Conservation (phyloP, 768 basidiomycete genomes). For the Daedaleopsis nitida region DNA sequence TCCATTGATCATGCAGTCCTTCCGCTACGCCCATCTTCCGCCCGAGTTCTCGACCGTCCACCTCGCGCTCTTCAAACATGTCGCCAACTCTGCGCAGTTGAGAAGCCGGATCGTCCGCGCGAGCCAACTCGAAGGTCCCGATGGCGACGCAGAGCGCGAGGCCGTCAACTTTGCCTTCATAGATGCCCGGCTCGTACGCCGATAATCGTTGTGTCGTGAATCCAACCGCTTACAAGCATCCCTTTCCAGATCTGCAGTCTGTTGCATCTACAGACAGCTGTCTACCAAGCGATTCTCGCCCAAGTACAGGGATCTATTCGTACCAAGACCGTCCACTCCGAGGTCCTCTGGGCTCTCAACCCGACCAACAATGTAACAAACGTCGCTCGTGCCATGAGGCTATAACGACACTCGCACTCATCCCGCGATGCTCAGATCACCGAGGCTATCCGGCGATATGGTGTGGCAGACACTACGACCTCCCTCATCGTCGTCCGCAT, state of each 20-base stretch:
- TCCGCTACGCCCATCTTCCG: slow-evolving; percentile 56
- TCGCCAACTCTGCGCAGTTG: slow-evolving; percentile 63
- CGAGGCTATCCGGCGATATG: slow-evolving; percentile 85
- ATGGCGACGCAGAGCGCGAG: slow-evolving; percentile 69
- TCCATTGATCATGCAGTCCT: slow-evolving; percentile 54
- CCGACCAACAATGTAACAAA: slow-evolving; percentile 79
- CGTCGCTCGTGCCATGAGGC: not conserved
- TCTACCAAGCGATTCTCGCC: slow-evolving; percentile 80
- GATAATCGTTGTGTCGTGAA: slow-evolving; percentile 3
- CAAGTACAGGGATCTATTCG: slow-evolving; percentile 58
- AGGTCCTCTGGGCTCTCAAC: slow-evolving; percentile 85
- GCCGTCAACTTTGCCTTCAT: slow-evolving; percentile 92
- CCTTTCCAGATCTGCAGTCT: slow-evolving; percentile 73
- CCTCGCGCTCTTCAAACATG: slow-evolving; percentile 65
- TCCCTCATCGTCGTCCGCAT: slow-evolving; percentile 77
- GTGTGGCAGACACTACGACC: slow-evolving; percentile 66
- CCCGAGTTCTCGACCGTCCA: slow-evolving; percentile 45
- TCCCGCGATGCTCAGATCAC: slow-evolving; percentile 61
- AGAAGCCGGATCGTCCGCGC: slow-evolving; percentile 72
- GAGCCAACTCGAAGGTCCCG: slow-evolving; percentile 54
- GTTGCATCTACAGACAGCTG: slow-evolving; percentile 80
- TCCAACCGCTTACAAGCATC: not conserved
- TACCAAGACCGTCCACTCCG: slow-evolving; percentile 89
- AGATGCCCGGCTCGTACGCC: slow-evolving; percentile 76
- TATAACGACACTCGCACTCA: not conserved